A percentile compares a stretch with the other conserved stretches of the same genome.
Conservation (phyloP, 2,329 filamentous ascomycete genomes). For the Emydomyces testavorans region DNA sequence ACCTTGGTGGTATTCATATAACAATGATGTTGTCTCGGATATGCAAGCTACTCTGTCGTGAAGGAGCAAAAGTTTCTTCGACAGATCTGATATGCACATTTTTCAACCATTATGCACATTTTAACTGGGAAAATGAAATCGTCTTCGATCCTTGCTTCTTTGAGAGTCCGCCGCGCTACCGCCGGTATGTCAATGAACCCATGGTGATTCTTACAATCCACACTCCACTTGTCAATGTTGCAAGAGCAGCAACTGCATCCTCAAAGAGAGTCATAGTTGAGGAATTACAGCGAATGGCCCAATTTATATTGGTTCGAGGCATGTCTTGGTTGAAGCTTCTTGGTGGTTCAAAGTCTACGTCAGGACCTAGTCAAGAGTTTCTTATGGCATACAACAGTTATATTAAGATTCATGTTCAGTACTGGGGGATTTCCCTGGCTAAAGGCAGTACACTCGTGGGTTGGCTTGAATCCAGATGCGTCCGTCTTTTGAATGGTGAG, state of each 20-base stretch:
- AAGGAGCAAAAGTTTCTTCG: slow-evolving; percentile 32
- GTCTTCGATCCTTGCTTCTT: slow-evolving; percentile 50
- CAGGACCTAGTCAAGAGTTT: slow-evolving; percentile 38
- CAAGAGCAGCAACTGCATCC: slow-evolving; percentile 43
- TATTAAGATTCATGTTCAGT: slow-evolving; percentile 51
- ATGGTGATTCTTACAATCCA: slow-evolving; percentile 54
- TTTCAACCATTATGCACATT: slow-evolving; percentile 50
- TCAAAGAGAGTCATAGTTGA: slow-evolving; percentile 42
- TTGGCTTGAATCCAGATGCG: slow-evolving; percentile 53
- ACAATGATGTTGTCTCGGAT: slow-evolving; percentile 50
- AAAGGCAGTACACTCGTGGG: slow-evolving; percentile 48
- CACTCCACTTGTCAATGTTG: slow-evolving; percentile 50
- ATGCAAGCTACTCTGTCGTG: slow-evolving; percentile 43
- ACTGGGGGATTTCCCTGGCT: slow-evolving; percentile 49
- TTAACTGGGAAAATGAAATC: slow-evolving; percentile 46
- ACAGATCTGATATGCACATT: slow-evolving; percentile 48
- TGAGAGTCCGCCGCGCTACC: slow-evolving; percentile 34
- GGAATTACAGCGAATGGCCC: slow-evolving; percentile 42
- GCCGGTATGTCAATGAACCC: slow-evolving; percentile 47
- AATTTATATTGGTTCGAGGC: slow-evolving; percentile 28
- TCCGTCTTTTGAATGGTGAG: slow-evolving; percentile 48
- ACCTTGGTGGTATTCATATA: slow-evolving; percentile 54
- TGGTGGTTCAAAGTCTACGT: slow-evolving; percentile 7
- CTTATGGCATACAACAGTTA: slow-evolving; percentile 44
- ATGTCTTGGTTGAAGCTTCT: slow-evolving; percentile 39